Percentiles rank a stretch among this genome's conserved stretches.
phyloP scores from a whole-genome alignment of 768 basidiomycete genomes.

The Lentinula raphanica region DNA sequence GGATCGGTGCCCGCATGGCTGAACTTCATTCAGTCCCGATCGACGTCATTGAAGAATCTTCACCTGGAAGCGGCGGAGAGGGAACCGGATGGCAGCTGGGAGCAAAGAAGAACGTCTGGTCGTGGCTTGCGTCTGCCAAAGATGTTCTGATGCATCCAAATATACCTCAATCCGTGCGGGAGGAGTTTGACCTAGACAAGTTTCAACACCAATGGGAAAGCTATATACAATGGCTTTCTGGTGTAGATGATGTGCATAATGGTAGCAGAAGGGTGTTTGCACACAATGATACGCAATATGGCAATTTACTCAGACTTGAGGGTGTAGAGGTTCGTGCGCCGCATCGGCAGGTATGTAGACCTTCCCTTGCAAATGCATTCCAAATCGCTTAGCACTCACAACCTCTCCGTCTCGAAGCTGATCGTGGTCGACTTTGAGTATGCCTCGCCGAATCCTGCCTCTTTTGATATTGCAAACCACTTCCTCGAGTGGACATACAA shows the following conservation, averaged over 20 bases:
- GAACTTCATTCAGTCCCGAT: slow-evolving; percentile 93
- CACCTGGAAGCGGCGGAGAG: slow-evolving; percentile 31
- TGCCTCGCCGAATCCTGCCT: slow-evolving; percentile 85
- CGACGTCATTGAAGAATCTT: slow-evolving; percentile 49
- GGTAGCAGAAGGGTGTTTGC: slow-evolving; percentile 69
- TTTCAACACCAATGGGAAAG: slow-evolving; percentile 62
- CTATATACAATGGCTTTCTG: slow-evolving; percentile 68
- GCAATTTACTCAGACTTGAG: slow-evolving; percentile 79
- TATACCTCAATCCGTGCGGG: slow-evolving; percentile 39
- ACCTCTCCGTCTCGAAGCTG: slow-evolving; percentile 43
- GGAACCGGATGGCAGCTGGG: slow-evolving; percentile 52
- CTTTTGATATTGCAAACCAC: slow-evolving; percentile 95
- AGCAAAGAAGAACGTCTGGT: slow-evolving; percentile 58
- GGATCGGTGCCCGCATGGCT: slow-evolving; percentile 93
- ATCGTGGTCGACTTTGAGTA: slow-evolving; percentile 99
- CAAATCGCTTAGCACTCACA: slow-evolving; percentile 12
- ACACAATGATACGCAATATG: slow-evolving; percentile 96
- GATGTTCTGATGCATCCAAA: slow-evolving; percentile 65
- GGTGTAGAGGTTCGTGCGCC: slow-evolving; percentile 49
- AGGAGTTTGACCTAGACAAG: slow-evolving; percentile 55
- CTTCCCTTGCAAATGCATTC: too few relatives aligned
- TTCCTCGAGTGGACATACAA: slow-evolving; percentile 97
- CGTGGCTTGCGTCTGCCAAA: slow-evolving; percentile 69
- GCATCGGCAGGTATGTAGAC: slow-evolving; percentile 63
- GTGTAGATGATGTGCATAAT: slow-evolving; percentile 50